Base-by-base conservation (phyloP, 1,139 yeast genomes). In the Arxiozyma slooffiae region DNA sequence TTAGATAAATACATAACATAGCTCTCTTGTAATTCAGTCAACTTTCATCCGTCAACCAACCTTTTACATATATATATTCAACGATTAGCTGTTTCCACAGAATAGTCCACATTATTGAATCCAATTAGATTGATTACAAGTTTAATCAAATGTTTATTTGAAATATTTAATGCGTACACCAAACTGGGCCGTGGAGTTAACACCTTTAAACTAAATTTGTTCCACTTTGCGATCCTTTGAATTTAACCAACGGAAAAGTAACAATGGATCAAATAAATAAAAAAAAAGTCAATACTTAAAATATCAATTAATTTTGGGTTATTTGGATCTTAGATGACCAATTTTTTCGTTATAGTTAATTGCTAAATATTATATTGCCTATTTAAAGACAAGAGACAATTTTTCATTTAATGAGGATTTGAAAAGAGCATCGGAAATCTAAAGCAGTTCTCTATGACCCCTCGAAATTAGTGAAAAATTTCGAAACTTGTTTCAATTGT, bases 1-100 rank as follows among this genome's bases (percentile, higher is more conserved):
- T 92, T 92, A 66, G 96, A 85, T 47, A 92, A 72, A 0, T 92
- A 86, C 65, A 87, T 87, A 45, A 87, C 79, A 88, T 95, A 90
- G 54, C 87, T 77, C 51, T 79, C 71, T 50, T 78, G 73, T 51
- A 88, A 69, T 1, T 78, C 82, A 7, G 64, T 66, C 54, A 92
- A 71, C 48, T 77, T 73, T 55, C 92, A 75, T 42, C 69, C 66
- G n/a, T 71, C 66, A 38, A 84, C 64, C 5, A 82, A 68, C 2
- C 64, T 56, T 0, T 69, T 64, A 8, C 81, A 75, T 41, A 73
- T 64, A 1, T 59, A 57, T 34, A 60, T 59, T 26, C 43, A 54
- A 53, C 57, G 67, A 57, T 52, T 56, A 50, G 63, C 57, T 14
- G 60, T 66, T 52, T 51, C 53, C 16, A 63, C 54, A 34, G 58